phyloP scores from a whole-genome alignment of 768 basidiomycete species.

The Crepidotus variabilis region DNA sequence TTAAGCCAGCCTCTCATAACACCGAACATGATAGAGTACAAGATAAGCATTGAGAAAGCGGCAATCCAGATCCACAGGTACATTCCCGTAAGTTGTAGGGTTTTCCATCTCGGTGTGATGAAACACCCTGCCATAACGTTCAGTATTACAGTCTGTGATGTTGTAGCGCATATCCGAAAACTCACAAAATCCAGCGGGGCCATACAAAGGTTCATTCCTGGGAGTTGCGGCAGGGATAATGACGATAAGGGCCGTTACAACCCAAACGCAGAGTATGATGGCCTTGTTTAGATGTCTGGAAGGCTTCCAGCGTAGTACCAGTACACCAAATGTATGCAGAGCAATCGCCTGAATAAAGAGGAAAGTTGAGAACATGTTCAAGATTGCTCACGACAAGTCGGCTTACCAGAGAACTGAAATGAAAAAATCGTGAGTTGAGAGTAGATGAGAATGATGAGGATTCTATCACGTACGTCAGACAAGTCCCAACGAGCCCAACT shows the following conservation, averaged over 20 bases:
- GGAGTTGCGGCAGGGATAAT: conserved; percentile 31
- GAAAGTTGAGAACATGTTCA: background rate
- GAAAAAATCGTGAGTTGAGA: background rate
- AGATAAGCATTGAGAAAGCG: conserved; percentile 34
- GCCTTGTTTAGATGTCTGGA: conserved; percentile 28
- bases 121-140: conserved; percentile 50
- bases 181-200: conserved; percentile 26
- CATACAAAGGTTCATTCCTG: conserved; percentile 33
- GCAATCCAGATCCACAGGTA: conserved; percentile 51
- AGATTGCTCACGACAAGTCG: background rate
- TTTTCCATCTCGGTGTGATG: conserved; percentile 28
- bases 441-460: conserved; percentile 6
- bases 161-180: background rate
- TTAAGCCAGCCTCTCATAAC: conserved; percentile 34
- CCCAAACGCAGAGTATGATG: conserved; percentile 34
- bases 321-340: conserved; percentile 43
- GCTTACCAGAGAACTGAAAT: background rate
- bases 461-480: conserved; percentile 30
- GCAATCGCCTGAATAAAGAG: conserved; percentile 35
- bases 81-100: conserved; percentile 32
- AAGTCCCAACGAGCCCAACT: conserved; percentile 43
- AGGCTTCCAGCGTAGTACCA: conserved; percentile 37
- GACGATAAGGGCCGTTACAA: conserved; percentile 33
- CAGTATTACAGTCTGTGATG: too few species aligned
- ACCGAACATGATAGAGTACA: conserved; percentile 42